Evolutionary conservation across 2,329 filamentous ascomycete genomes (phyloP), one percentile per base, ranked within the genome.

Genomic region (Xylaria sp.): DNA sequence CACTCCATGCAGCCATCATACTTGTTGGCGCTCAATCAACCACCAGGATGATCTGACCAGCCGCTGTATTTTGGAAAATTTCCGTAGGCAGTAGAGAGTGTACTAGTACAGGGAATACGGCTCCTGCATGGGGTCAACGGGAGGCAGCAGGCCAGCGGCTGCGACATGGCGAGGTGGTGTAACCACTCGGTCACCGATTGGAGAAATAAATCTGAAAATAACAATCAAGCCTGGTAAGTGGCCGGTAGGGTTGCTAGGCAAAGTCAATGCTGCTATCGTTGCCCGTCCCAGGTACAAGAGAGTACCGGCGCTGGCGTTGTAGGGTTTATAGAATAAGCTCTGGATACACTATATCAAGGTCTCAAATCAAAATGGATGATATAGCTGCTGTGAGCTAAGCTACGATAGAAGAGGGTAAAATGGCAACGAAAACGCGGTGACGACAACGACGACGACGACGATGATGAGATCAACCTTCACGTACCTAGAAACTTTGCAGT

Each of bases 121-220:
- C 51, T 10, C 23, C 43, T 61, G 56, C 56, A 70, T 62, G 56
- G 62, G 49, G 55, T 56, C 55, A 48, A 57, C 60, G 60, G 68
- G 12, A 57, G 64, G 54, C 43, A 60, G 36, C 64, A 63, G 61
- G 67, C 61, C 67, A 67, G 64, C 57, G 43, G 62, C 67, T 67
- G 64, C 43, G 67, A 69, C 63, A 64, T 67, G 63, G 43, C 69
- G 55, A 63, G 54, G 69, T 67, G 18, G 66, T 69, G 66, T 65
- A 68, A 71, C 71, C 71, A 69, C 71, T 72, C 63, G 71, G 71
- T 68, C 68, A 72, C 68, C 66, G 64, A 63, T 56, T 69, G 43
- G 63, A 60, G 69, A 43, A 46, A 39, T 10, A 31, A 39, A n/a
- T 43, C 41, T 56, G 6, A 51, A 41, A 49, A 20, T 48, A 48